A percentile compares a stretch with the other conserved stretches of the same genome.
Conservation (phyloP, 768 basidiomycete species). For the Trametes meyenii region DNA sequence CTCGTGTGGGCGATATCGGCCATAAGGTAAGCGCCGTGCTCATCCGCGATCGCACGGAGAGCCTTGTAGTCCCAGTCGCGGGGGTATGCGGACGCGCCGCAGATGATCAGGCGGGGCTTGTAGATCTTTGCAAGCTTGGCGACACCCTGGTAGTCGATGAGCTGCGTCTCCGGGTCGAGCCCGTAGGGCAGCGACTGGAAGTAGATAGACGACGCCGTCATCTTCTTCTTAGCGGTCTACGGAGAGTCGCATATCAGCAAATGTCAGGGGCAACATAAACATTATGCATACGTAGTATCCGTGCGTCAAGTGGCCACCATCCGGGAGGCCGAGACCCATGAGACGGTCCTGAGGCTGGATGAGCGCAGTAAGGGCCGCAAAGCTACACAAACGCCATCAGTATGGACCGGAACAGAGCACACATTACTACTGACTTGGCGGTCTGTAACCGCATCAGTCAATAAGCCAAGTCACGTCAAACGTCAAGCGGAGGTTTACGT, state of each 20-base stretch:
- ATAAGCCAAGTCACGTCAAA: neutral
- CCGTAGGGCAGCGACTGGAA: conserved; percentile 98
- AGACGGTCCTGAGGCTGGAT: conserved; percentile 97
- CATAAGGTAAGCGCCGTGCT: conserved; percentile 92
- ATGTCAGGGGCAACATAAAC: neutral
- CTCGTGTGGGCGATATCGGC: conserved; percentile 98
- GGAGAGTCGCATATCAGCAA: neutral
- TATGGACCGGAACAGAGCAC: neutral
- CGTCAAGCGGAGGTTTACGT: conserved; percentile 37
- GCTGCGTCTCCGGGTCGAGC: conserved; percentile 78
- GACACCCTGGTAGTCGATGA: conserved; percentile 86
- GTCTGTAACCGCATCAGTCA: conserved; percentile 50
- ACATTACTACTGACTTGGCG: conserved; percentile 66
- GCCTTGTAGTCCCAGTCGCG: conserved; percentile 95
- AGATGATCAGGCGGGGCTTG: conserved; percentile 94
- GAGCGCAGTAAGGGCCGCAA: conserved; percentile 94
- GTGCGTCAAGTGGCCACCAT: conserved; percentile 96
- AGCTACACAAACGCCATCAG: conserved; percentile 52
- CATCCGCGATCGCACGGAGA: conserved; percentile 79
- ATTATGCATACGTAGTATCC: conserved; percentile 82
- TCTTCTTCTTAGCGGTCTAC: conserved; percentile 98
- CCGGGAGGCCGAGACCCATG: conserved; percentile 98
- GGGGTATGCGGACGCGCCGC: conserved; percentile 98
- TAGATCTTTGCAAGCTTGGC: conserved; percentile 88
- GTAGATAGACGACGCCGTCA: conserved; percentile 99